Evolutionary conservation across 2,329 filamentous ascomycete species (phyloP), one percentile per base, ranked within the genome.

Genomic region (Ophiostoma quercus): DNA sequence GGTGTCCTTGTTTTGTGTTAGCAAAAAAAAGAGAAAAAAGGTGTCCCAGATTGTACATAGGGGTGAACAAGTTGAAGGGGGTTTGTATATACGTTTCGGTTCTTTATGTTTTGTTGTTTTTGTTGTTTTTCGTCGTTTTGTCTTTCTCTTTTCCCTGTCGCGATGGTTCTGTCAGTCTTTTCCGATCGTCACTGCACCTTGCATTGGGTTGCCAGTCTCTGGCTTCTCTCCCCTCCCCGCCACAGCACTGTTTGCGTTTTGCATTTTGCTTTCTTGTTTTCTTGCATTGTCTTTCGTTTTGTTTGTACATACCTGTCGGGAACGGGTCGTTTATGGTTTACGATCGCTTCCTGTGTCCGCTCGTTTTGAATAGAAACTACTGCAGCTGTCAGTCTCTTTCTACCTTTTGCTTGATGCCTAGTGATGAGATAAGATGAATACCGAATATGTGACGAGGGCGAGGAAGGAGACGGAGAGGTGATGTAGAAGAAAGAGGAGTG

Each of bases 281-380:
- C 16, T 47, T 47, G 19, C 43, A 29, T 29, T 34, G 34, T 34
- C 34, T 34, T 34, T 34, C 34, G 34, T 22, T 54, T 57, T 57
- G 51, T 25, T 54, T 25, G n/a, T 57, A 57, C 51, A 25, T 57
- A 57, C 51, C 51, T 57, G 51, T 22, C 51, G 16, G 51, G 51
- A 11, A 57, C 51, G 51, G 51, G 51, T 25, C n/a, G n/a, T 25
- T 22, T 22, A 57, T 57, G 16, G 29, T 14, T 57, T 57, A 12
- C 51, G n/a, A 25, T 14, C 51, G 11, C n/a, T 22, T 12, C 11
- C 51, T 29, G n/a, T 57, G 51, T 57, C 8, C n/a, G 22, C 51
- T 57, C 51, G 22, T 29, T 57, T 25, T 14, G 11, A 22, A 57
- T 57, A 29, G 51, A 57, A 22, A 57, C 22, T 11, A 57, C 51